These are phyloP conservation scores for Setomelanomma holmii DNA, from an alignment of 2,329 filamentous ascomycete species.

Conservation along the genomic window DNA sequence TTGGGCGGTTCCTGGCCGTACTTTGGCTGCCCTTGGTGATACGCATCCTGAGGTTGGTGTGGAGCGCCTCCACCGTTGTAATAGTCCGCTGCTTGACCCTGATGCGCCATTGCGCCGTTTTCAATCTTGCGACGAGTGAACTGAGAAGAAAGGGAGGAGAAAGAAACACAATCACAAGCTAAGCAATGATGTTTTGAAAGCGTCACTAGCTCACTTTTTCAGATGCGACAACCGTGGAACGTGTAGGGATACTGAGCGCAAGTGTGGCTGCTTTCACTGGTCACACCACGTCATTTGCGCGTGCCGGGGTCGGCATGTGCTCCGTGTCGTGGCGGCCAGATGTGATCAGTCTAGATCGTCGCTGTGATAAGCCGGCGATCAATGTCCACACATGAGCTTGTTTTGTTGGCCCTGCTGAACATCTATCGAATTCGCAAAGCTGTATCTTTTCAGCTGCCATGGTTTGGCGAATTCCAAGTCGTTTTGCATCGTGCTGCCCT, in stretches of 20 bases:
- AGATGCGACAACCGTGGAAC: constrained; percentile 4
- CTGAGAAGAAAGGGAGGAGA: constrained; percentile 1
- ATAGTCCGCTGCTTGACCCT: constrained; percentile 49
- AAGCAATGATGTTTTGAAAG: constrained; percentile 4
- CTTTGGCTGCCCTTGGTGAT: constrained; percentile 36
- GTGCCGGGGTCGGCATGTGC: constrained; percentile 4
- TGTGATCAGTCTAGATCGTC: constrained; percentile 14
- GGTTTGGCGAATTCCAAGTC: not conserved
- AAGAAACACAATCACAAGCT: not conserved
- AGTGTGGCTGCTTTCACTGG: constrained; percentile 2
- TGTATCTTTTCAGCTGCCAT: not conserved
- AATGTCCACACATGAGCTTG: constrained; percentile 4
- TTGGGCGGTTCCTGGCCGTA: constrained; percentile 43
- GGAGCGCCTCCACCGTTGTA: constrained; percentile 40
- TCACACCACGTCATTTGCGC: constrained; percentile 8
- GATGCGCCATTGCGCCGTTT: constrained; percentile 36
- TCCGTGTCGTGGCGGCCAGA: constrained; percentile 20
- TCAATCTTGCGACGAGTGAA: not conserved
- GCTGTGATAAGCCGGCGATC: constrained; percentile 6
- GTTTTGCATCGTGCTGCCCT: too few relatives aligned
- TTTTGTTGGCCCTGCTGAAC: not conserved
- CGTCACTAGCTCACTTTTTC: constrained; percentile 5
- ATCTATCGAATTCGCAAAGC: not conserved
- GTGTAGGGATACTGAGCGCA: not conserved
- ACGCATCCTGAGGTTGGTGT: constrained; percentile 26